Evolutionary conservation across 169 alveolate genomes (phyloP).

Genomic region (Theileria annulata): DNA sequence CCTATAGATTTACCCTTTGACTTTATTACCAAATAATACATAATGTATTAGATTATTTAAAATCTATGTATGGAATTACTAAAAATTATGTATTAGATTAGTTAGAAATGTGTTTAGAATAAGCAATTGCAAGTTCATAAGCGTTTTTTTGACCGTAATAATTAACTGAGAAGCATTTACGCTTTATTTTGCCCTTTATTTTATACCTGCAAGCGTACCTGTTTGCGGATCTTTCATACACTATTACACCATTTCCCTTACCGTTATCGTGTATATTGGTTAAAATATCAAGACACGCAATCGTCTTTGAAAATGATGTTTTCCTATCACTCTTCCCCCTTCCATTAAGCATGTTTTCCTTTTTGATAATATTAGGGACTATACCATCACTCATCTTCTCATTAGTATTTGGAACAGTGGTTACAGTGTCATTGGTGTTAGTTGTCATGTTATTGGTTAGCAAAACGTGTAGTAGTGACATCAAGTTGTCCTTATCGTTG

Average conservation of each 20-base stretch:
- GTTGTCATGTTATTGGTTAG: not conserved
- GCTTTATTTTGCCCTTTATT: not conserved
- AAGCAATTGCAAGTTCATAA: not conserved
- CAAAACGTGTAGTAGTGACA: not conserved
- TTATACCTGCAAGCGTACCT: slow-evolving; percentile 11
- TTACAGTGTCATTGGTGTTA: no score
- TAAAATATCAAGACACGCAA: not conserved
- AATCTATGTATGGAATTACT: not conserved
- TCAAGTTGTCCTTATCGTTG: not conserved
- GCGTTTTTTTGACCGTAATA: slow-evolving; percentile 6
- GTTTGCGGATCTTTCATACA: slow-evolving; percentile 1
- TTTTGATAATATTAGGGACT: not conserved
- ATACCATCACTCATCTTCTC: not conserved
- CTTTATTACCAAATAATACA: slow-evolving; percentile 11
- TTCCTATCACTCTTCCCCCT: not conserved
- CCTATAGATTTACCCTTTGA: slow-evolving; percentile 61
- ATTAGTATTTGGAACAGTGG: not conserved
- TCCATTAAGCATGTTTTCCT: not conserved
- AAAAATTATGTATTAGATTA: not conserved
- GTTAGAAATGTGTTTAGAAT: not conserved
- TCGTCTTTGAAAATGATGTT: not conserved
- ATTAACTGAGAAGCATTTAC: slow-evolving; percentile 15
- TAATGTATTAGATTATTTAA: not conserved
- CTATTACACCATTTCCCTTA: not conserved
- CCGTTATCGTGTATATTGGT: not conserved